Conservation (phyloP, 2,329 filamentous ascomycete species). For the Ceratocystiopsis brevicomis region DNA sequence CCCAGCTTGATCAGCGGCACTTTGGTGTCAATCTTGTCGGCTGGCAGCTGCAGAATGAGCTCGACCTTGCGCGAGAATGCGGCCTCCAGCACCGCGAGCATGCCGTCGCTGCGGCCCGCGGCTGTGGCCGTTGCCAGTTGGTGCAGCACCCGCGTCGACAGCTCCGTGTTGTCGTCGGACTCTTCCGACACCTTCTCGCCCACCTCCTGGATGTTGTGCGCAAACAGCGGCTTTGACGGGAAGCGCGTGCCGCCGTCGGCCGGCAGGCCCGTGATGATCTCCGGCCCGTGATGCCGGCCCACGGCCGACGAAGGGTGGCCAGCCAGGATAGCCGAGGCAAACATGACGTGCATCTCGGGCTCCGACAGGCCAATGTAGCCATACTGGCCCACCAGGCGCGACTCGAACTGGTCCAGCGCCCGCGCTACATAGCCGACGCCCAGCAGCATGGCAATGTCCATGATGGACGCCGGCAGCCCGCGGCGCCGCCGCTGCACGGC, state of each 20-base stretch:
- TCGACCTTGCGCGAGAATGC: constrained; percentile 6
- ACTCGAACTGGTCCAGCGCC: constrained; percentile 3
- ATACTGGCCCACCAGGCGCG: constrained; percentile 5
- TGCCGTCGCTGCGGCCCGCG: constrained; percentile 2
- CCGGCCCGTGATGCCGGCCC: not conserved
- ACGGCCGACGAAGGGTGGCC: constrained; percentile 9
- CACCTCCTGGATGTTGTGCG: constrained; percentile 1
- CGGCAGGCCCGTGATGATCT: constrained; percentile 4
- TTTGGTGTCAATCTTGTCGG: constrained; percentile 3
- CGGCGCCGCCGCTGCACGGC: constrained; percentile 17
- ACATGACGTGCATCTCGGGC: constrained; percentile 5
- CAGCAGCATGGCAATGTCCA: constrained; percentile 17
- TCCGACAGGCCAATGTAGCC: constrained; percentile 5
- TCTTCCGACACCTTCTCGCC: not conserved
- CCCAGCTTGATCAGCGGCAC: constrained; percentile 17
- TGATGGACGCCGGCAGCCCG: constrained; percentile 19
- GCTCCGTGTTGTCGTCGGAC: constrained; percentile 2
- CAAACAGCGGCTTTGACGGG: constrained; percentile 3
- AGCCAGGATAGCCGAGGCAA: constrained; percentile 5
- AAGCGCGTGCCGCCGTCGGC: constrained; percentile 3
- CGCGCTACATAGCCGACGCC: constrained; percentile 11
- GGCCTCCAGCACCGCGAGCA: constrained; percentile 2
- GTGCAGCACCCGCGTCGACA: constrained; percentile 2
- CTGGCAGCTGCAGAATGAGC: constrained; percentile 5
- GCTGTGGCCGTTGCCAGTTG: constrained; percentile 2